Evolutionary conservation across 495 filamentous ascomycete species (phyloP).

Genomic region (Darksidea phi): DNA sequence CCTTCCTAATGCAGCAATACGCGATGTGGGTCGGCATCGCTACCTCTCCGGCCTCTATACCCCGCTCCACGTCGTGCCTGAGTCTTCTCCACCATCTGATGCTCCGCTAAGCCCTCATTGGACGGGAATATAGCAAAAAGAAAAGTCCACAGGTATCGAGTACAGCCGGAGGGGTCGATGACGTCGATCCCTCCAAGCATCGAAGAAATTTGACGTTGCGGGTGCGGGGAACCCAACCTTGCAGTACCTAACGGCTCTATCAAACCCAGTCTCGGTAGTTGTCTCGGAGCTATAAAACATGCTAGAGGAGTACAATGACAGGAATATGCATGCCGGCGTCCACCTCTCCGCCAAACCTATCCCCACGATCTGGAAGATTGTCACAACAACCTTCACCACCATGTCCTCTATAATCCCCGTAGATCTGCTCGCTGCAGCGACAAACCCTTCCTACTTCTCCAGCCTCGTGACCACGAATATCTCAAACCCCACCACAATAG

Average conservation of each 20-base stretch:
- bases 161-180: no score
- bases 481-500: slow-evolving; percentile 29
- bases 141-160: no score
- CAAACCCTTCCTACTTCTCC: slow-evolving; percentile 35
- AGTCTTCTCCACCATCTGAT: neutral
- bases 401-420: slow-evolving; percentile 39
- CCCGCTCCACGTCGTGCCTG: neutral
- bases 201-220: no score
- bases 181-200: no score
- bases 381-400: slow-evolving; percentile 8
- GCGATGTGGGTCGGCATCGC: slow-evolving; percentile 4
- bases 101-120: no score
- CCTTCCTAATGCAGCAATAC: slow-evolving; percentile 2
- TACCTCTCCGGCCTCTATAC: neutral
- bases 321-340: neutral
- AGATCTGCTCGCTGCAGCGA: slow-evolving; percentile 37
- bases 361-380: slow-evolving; percentile 3
- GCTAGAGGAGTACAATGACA: neutral
- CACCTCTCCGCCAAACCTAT: neutral
- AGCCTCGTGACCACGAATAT: slow-evolving; percentile 29
- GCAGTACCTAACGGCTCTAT: neutral
- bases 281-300: neutral
- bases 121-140: no score
- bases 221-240: no score
- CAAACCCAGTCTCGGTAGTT: neutral